A percentile compares a stretch with the other conserved stretches of the same genome.
Conservation (phyloP, 306 rosid genomes). For the Sindora glabra region DNA sequence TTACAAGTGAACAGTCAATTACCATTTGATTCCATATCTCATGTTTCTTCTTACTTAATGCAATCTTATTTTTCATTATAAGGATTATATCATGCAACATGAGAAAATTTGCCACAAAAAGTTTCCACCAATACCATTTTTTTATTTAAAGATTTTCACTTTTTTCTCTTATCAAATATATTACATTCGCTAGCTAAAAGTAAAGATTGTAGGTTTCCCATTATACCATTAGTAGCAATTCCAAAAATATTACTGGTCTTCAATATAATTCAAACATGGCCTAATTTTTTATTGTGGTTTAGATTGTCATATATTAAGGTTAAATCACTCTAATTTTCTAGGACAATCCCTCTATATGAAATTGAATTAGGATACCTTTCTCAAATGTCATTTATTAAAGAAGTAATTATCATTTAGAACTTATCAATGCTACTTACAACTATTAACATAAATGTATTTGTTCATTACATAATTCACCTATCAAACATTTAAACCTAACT, state of each 20-base stretch:
- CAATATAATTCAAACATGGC: neutral
- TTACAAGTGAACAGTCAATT: no score
- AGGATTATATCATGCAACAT: no score
- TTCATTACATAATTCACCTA: neutral
- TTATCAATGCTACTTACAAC: neutral
- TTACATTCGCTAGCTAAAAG: constrained; percentile 10
- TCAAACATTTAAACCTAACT: neutral
- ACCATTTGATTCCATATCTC: no score
- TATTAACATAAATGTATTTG: neutral
- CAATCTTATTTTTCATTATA: no score
- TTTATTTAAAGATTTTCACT: constrained; percentile 21
- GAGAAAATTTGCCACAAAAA: no score
- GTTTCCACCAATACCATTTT: no score
- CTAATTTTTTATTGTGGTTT: constrained; percentile 3
- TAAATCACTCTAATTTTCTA: constrained; percentile 21
- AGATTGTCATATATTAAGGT: constrained; percentile 13
- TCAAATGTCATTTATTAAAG: constrained; percentile 6
- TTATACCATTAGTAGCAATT: neutral
- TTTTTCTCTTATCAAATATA: constrained; percentile 14
- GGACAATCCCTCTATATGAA: constrained; percentile 12
- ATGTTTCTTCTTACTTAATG: no score
- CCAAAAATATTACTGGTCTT: neutral
- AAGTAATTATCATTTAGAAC: neutral
- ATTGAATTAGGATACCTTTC: constrained; percentile 26
- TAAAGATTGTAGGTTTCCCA: constrained; percentile 16